Evolutionary conservation across 441 rosid genomes (phyloP), one percentile per base, ranked within the genome.

Genomic region (Gossypium davidsonii): DNA sequence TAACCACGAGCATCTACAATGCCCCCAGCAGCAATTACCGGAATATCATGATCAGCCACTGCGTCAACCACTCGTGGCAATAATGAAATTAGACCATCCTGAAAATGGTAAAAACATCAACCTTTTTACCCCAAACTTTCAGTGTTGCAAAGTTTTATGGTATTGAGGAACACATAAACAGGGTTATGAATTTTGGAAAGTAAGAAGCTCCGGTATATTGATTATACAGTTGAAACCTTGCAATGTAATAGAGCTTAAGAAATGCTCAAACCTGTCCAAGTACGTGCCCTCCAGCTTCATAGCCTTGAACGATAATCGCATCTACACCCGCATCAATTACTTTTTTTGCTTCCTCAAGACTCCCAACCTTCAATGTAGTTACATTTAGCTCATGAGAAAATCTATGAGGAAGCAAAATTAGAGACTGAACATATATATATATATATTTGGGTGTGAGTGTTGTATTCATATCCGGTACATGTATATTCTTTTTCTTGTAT

Each of bases 241-340:
- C 53, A 12, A 11, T 49, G 18, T n/a, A 12, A 4, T 49, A 5
- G 4, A 52, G 23, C 14, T 23, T 26, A 37, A 42, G 10, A 15
- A 34, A 53, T n/a, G 15, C 59, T 53, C 74, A 39, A 73, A 90
- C 97, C 92, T 89, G 91, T 60, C 97, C 92, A 72, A 85, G 83
- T 12, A 93, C 87, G 82, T 93, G 98, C 18, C 97, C 98, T 39
- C 97, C 98, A 6, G 95, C 98, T 86, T 89, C 98, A 64, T 77
- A 84, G 52, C 98, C 98, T 83, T 93, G 95, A 64, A 91, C 87
- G 37, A 93, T 91, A 73, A 93, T 85, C 0, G 91, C 97, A 77
- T 93, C 97, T 8, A 83, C 91, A 49, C 91, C 92, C 48, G 81
- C 89, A 72, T 72, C 48, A 26, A 84, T 51, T 14, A 88, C 92